Evolutionary conservation across 2,329 filamentous ascomycete genomes (phyloP).

Genomic region (Aspergillus amoenus): DNA sequence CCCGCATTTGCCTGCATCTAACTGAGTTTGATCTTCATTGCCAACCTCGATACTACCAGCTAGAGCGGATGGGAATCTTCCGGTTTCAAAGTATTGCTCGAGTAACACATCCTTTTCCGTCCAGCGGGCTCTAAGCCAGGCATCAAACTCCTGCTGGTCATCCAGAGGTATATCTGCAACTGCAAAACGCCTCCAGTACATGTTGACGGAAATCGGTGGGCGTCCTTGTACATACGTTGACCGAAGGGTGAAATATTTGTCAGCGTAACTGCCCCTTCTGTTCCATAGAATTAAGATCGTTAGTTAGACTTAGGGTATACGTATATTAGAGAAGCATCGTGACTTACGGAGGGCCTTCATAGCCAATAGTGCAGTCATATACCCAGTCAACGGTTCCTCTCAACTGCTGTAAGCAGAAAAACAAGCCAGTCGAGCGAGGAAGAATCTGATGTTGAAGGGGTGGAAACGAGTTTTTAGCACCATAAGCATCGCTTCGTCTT

Average conservation of each 20-base stretch:
- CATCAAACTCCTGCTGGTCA: constrained; percentile 70
- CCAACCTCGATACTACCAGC: constrained; percentile 50
- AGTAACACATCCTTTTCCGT: constrained; percentile 87
- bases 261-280: constrained; percentile 79
- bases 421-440: constrained; percentile 60
- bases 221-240: constrained; percentile 87
- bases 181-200: constrained; percentile 89
- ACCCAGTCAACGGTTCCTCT: constrained; percentile 61
- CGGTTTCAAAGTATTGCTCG: constrained; percentile 75
- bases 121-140: constrained; percentile 85
- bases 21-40: constrained; percentile 34
- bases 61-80: constrained; percentile 73
- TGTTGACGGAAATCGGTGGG: constrained; percentile 91
- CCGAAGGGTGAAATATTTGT: constrained; percentile 81
- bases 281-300: background rate
- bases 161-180: constrained; percentile 78
- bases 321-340: background rate
- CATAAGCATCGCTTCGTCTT: constrained; percentile 57
- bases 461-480: constrained; percentile 56
- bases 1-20: constrained; percentile 35
- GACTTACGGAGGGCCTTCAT: constrained; percentile 87
- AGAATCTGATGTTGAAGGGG: constrained; percentile 61
- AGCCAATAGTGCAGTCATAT: constrained; percentile 84
- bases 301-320: background rate
- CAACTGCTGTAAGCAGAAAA: constrained; percentile 62